These are phyloP conservation scores for Saturnispora quitensis DNA, from an alignment of 805 yeast species.

Conservation along the genomic window DNA sequence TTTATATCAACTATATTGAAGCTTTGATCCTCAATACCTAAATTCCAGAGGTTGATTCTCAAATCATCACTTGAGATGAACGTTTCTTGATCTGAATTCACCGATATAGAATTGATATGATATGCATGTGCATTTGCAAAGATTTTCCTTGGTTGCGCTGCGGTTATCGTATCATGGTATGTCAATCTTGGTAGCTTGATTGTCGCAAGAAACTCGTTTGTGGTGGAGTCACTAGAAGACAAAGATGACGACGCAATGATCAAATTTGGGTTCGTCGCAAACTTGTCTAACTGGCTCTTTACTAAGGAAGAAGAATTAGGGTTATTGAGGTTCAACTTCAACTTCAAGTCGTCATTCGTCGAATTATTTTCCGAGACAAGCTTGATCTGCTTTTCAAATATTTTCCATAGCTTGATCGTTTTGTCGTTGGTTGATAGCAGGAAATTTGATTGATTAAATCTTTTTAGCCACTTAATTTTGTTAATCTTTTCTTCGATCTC, in stretches of 20 bases:
- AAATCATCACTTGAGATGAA: conserved; percentile 88
- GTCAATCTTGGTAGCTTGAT: conserved; percentile 81
- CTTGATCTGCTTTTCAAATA: conserved; percentile 83
- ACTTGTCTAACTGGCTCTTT: conserved; percentile 20
- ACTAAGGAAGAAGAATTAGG: conserved; percentile 12
- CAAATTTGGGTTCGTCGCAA: conserved; percentile 20
- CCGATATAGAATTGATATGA: conserved; percentile 91
- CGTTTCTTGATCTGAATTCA: conserved; percentile 94
- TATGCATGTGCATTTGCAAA: conserved; percentile 97
- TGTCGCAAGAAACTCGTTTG: conserved; percentile 22
- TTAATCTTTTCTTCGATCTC: conserved; percentile 98
- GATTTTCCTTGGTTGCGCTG: conserved; percentile 87
- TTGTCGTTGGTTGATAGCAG: conserved; percentile 90
- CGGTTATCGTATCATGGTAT: conserved; percentile 90
- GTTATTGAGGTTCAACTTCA: background rate
- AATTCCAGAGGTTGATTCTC: conserved; percentile 91
- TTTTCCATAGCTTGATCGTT: conserved; percentile 97
- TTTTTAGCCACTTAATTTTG: conserved; percentile 91
- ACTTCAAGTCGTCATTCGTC: conserved; percentile 29
- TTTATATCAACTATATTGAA: conserved; percentile 96
- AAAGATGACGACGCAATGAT: conserved; percentile 4
- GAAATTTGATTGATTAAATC: conserved; percentile 84
- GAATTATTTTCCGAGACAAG: conserved; percentile 88
- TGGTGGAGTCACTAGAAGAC: background rate
- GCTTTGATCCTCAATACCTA: conserved; percentile 87